Percentiles rank a stretch among this genome's conserved stretches.
Evolutionary conservation across 805 yeast genomes (phyloP).

Genomic region (Candida takata): DNA sequence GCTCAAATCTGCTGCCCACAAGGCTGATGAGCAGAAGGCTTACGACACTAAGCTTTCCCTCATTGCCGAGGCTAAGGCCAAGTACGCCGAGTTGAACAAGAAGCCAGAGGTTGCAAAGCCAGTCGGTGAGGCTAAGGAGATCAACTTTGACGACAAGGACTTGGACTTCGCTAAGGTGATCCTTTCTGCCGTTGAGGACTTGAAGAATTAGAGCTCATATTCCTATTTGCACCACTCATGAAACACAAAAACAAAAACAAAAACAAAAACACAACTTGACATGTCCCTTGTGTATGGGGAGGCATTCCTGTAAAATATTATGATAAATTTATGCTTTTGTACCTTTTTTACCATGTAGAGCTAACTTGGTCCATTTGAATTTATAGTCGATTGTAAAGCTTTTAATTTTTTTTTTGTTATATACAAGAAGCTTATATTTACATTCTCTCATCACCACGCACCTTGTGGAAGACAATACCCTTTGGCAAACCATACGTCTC

Average conservation of each 20-base stretch:
- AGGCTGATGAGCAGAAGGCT: constrained; percentile 49
- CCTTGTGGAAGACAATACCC: constrained; percentile 64
- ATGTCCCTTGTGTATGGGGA: too few species aligned
- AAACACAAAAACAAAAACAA: too few species aligned
- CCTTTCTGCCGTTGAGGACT: constrained; percentile 54
- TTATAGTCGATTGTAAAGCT: too few species aligned
- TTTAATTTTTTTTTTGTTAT: not conserved
- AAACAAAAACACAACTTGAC: too few species aligned
- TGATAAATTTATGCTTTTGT: too few species aligned
- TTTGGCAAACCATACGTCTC: constrained; percentile 61
- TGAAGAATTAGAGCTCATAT: constrained; percentile 28
- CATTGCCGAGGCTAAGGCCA: constrained; percentile 83
- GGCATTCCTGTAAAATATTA: too few species aligned
- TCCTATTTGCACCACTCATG: too few species aligned
- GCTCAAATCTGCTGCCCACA: constrained; percentile 53
- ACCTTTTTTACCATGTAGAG: too few species aligned
- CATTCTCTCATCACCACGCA: constrained; percentile 18
- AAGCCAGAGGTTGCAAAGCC: constrained; percentile 31
- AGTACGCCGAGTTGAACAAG: constrained; percentile 63
- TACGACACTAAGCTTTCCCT: constrained; percentile 64
- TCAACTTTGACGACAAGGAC: constrained; percentile 84
- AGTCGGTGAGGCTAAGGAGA: constrained; percentile 31
- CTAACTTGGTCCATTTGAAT: too few species aligned
- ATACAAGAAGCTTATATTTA: too few species aligned
- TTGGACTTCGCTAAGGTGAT: constrained; percentile 74